Percentiles rank a stretch among this genome's conserved stretches.
Conservation (phyloP, 306 rosid genomes). For the Quercus robur region DNA sequence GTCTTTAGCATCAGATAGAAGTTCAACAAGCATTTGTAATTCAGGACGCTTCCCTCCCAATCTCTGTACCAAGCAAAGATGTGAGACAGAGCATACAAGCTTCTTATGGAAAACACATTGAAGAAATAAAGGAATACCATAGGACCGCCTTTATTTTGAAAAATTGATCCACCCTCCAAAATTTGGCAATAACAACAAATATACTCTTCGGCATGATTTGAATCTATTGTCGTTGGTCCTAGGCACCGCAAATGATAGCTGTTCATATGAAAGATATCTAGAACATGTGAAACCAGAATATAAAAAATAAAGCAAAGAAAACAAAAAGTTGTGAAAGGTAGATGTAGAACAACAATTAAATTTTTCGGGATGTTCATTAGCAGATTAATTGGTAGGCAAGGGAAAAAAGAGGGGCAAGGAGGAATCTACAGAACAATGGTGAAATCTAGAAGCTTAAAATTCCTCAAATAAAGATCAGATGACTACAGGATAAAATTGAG, state of each 20-base stretch:
- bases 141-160: constrained; percentile 41
- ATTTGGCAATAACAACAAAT: constrained; percentile 57
- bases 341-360: constrained; percentile 3
- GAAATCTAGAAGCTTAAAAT: constrained; percentile 2
- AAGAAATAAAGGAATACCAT: constrained; percentile 46
- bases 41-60: constrained; percentile 47
- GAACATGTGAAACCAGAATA: constrained; percentile 15
- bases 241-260: constrained; percentile 79
- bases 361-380: not conserved
- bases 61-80: constrained; percentile 48
- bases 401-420: not conserved
- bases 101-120: constrained; percentile 8
- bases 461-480: not conserved
- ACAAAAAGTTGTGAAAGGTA: not conserved
- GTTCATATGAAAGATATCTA: constrained; percentile 35
- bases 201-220: constrained; percentile 26
- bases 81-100: constrained; percentile 2
- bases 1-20: constrained; percentile 41
- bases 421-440: not conserved
- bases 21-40: constrained; percentile 49
- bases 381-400: not conserved
- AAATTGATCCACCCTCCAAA: constrained; percentile 38
- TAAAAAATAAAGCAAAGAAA: not conserved
- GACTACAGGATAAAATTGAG: constrained; percentile 3
- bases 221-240: constrained; percentile 33